Base-by-base conservation (phyloP, 2,329 filamentous ascomycete genomes). In the Alternaria hordeiaustralica region DNA sequence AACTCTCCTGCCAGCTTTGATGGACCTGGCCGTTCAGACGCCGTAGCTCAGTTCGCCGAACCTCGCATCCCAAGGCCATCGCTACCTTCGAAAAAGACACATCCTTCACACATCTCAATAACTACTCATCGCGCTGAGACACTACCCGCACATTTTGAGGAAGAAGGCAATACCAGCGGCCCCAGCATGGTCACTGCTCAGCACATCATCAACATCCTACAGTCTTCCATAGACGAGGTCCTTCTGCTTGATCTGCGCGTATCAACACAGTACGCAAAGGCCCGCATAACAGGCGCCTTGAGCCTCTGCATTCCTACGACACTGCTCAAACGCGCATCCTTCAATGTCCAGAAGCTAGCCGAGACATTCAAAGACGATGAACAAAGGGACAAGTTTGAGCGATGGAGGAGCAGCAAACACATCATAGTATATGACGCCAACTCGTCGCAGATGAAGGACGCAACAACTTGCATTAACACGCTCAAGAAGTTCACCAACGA, bases 291-390 rank as follows among this genome's bases (percentile, higher is more conserved):
- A 54, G 90, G 90, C n/a, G 93, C 95, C 0, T 82, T 99, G 30
- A 98, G 96, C 76, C 84, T 99, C 6, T 98, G 96, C 76, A 97
- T 98, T 64, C 96, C 96, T 0, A 98, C 96, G 0, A 98, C 95
- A 0, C 83, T 99, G 13, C 82, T 99, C 18, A 98, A 98, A 80
- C 87, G 96, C 54, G 90, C 93, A 1, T 96, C 94, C 0, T 98
- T 96, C 80, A 95, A 95, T 71, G 87, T 97, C 12, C 86, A 94
- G 66, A 97, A 96, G 76, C 84, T 99, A 30, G 89, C 92, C 69
- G 91, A 94, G 65, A 97, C 93, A 0, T 96, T 99, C 76, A 91
- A 92, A 64, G 87, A 87, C 13, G 87, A 90, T 7, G 81, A 85
- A 3, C 90, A 95, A 62, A 89, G 90, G 68, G 84, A 84, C 10